Conservation (phyloP, 345 rosid species). For the Aquilaria malaccensis region DNA sequence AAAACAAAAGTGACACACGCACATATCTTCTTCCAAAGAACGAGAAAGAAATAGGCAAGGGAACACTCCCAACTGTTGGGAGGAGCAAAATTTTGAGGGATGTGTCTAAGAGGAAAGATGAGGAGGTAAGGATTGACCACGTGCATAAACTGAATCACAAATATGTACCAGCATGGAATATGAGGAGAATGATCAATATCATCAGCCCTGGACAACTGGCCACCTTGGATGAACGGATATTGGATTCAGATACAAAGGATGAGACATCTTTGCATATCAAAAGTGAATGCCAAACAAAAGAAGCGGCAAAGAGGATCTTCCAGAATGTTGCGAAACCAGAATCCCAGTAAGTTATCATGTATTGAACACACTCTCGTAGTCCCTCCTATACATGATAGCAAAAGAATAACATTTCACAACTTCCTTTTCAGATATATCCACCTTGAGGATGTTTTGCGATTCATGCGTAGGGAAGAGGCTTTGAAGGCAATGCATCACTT, state of each 20-base stretch:
- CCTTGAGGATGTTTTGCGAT: constrained; percentile 30
- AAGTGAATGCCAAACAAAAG: constrained; percentile 31
- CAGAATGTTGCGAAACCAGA: constrained; percentile 36
- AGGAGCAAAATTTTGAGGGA: constrained; percentile 10
- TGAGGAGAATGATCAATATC: constrained; percentile 35
- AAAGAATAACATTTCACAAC: neutral
- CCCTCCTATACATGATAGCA: neutral
- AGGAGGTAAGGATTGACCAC: constrained; percentile 23
- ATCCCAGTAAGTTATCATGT: constrained; percentile 25
- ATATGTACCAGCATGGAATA: constrained; percentile 36
- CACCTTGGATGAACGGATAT: constrained; percentile 44
- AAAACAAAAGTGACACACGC: neutral
- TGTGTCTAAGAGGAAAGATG: constrained; percentile 16
- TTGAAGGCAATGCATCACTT: constrained; percentile 19
- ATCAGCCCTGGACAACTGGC: constrained; percentile 26
- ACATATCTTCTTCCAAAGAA: constrained; percentile 15
- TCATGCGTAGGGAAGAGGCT: constrained; percentile 36
- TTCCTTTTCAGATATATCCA: constrained; percentile 23
- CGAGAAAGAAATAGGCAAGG: neutral
- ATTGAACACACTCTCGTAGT: neutral
- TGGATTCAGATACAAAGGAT: constrained; percentile 31
- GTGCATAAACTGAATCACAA: constrained; percentile 33
- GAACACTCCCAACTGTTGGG: constrained; percentile 9
- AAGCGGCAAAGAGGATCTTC: constrained; percentile 42
- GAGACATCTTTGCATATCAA: constrained; percentile 26